Evolutionary conservation across 1,139 yeast species (phyloP).

Genomic region (Suhomyces guaymorum): DNA sequence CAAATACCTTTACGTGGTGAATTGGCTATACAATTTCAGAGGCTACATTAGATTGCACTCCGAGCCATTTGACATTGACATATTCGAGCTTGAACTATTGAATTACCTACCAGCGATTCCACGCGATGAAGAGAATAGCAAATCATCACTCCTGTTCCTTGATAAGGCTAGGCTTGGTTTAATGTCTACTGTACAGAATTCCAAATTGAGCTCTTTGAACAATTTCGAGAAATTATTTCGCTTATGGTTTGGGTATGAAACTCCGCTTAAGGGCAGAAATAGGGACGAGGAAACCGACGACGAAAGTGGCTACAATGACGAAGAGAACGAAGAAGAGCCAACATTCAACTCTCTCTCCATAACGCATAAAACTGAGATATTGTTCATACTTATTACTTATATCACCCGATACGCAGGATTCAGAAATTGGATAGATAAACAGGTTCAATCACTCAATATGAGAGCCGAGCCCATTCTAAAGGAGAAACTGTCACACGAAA

Average conservation of each 20-base stretch:
- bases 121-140: constrained; percentile 8
- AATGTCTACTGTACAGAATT: constrained; percentile 35
- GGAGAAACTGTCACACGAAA: constrained; percentile 12
- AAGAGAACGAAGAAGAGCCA: constrained; percentile 19
- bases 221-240: constrained; percentile 52
- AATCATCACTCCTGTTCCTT: constrained; percentile 27
- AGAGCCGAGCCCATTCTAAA: constrained; percentile 27
- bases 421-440: constrained; percentile 46
- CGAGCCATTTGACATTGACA: constrained; percentile 54
- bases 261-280: constrained; percentile 37
- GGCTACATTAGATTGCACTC: constrained; percentile 44
- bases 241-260: constrained; percentile 42
- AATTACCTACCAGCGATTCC: constrained; percentile 25
- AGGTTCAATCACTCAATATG: constrained; percentile 35
- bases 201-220: constrained; percentile 28
- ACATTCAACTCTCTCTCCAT: constrained; percentile 41
- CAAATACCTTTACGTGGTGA: constrained; percentile 47
- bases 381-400: constrained; percentile 43
- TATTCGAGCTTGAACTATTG: constrained; percentile 55
- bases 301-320: constrained; percentile 8
- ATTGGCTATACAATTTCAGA: constrained; percentile 52
- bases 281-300: constrained; percentile 29
- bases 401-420: constrained; percentile 39
- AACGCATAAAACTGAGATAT: constrained; percentile 47
- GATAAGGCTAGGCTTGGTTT: constrained; percentile 44